phyloP scores from a whole-genome alignment of 305 asterid species.

The Fraxinus angustifolia region DNA sequence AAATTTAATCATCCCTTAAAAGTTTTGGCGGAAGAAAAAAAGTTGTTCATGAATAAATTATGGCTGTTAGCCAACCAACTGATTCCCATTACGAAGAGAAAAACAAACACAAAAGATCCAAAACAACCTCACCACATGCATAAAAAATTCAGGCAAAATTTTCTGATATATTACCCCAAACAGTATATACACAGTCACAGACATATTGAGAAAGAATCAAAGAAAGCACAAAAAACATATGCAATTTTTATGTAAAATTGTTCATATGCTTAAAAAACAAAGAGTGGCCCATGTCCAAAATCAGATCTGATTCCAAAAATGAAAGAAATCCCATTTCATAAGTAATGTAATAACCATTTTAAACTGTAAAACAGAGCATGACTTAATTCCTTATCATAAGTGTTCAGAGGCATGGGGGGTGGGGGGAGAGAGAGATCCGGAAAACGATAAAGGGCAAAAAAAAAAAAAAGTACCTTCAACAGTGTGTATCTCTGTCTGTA shows the following conservation, averaged over 20 bases:
- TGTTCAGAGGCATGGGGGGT: neutral
- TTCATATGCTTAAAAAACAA: neutral
- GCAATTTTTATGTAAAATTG: neutral
- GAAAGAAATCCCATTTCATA: conserved; percentile 4
- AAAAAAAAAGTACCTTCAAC: conserved; percentile 13
- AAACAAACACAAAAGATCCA: neutral
- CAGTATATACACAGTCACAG: neutral
- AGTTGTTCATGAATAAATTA: conserved; percentile 10
- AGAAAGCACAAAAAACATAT: neutral
- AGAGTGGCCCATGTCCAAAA: neutral
- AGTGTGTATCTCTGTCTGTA: neutral
- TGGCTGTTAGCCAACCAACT: conserved; percentile 3
- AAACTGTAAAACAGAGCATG: no score
- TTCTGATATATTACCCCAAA: neutral
- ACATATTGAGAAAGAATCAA: neutral
- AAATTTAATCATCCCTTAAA: conserved; percentile 17
- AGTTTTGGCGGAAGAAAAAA: conserved; percentile 23
- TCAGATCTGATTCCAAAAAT: conserved; percentile 12
- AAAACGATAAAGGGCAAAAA: neutral
- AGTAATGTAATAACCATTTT: neutral
- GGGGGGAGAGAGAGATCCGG: neutral
- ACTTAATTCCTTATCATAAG: neutral
- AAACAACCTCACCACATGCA: conserved; percentile 4
- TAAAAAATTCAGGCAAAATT: neutral
- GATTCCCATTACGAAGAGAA: neutral